Conservation (phyloP, 495 filamentous ascomycete genomes). For the Aspergillus sparsus region DNA sequence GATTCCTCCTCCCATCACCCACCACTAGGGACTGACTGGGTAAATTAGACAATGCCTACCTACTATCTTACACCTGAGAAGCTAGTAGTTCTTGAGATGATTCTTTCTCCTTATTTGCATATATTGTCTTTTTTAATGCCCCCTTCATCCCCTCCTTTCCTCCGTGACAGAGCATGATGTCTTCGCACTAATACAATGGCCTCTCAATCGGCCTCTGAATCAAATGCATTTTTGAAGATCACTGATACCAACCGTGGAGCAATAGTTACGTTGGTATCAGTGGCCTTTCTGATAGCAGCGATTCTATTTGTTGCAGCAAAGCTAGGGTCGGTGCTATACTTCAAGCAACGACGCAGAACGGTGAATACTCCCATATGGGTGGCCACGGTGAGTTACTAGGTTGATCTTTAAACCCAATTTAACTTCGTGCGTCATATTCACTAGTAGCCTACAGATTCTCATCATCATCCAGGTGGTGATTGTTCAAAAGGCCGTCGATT, state of each 20-base stretch:
- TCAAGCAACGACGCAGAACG: conserved; percentile 30
- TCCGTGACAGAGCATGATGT: conserved; percentile 4
- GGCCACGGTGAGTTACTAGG: conserved; percentile 28
- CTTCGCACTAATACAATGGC: conserved; percentile 20
- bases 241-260: conserved; percentile 27
- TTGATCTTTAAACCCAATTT: background rate
- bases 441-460: conserved; percentile 23
- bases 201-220: conserved; percentile 13
- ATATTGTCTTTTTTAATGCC: no score
- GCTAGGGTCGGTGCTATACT: conserved; percentile 29
- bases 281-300: conserved; percentile 28
- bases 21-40: background rate
- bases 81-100: no score
- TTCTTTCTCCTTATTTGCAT: no score
- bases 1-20: background rate
- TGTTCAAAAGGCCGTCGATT: conserved; percentile 30
- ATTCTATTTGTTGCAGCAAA: conserved; percentile 31
- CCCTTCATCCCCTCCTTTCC: no score
- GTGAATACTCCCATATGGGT: conserved; percentile 36
- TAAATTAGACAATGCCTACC: background rate
- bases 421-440: no score
- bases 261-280: conserved; percentile 28
- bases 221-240: conserved; percentile 22
- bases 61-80: background rate
- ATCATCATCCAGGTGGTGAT: conserved; percentile 27